phyloP scores from a whole-genome alignment of 768 basidiomycete species.

The Lyophyllum shimeji region DNA sequence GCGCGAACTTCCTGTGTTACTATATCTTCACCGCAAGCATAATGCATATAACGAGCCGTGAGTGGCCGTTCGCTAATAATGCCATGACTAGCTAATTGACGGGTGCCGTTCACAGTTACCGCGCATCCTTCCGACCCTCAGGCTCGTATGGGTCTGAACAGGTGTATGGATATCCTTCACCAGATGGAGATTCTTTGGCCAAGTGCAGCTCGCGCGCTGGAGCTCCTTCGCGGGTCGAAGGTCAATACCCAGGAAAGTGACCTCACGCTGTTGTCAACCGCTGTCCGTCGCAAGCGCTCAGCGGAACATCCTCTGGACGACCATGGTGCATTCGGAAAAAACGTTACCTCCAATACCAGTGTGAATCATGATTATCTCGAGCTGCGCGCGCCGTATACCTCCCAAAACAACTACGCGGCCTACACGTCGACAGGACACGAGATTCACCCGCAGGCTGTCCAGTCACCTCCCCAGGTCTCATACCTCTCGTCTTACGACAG shows the following conservation, averaged over 20 bases:
- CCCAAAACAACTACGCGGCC: constrained; percentile 8
- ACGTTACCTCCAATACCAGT: neutral
- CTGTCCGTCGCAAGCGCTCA: constrained; percentile 55
- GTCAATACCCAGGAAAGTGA: constrained; percentile 29
- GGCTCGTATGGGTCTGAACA: constrained; percentile 58
- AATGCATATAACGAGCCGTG: constrained; percentile 75
- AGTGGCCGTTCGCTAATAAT: constrained; percentile 25
- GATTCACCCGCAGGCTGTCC: constrained; percentile 4
- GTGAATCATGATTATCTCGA: constrained; percentile 15
- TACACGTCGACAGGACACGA: constrained; percentile 12
- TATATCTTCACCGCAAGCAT: constrained; percentile 80
- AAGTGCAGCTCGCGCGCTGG: constrained; percentile 69
- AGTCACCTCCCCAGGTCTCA: neutral
- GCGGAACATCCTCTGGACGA: constrained; percentile 52
- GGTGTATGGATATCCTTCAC: constrained; percentile 65
- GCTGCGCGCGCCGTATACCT: constrained; percentile 17
- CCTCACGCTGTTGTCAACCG: constrained; percentile 20
- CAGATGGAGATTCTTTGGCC: constrained; percentile 76
- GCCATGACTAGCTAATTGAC: constrained; percentile 4
- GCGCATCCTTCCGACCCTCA: constrained; percentile 69
- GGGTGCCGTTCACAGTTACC: constrained; percentile 43
- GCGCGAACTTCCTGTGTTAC: constrained; percentile 72
- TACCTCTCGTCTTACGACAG: constrained; percentile 35
- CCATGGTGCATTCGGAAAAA: constrained; percentile 1
- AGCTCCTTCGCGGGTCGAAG: constrained; percentile 69